Evolutionary conservation across 169 alveolate species (phyloP).

Genomic region (Perkinsus marinus): DNA sequence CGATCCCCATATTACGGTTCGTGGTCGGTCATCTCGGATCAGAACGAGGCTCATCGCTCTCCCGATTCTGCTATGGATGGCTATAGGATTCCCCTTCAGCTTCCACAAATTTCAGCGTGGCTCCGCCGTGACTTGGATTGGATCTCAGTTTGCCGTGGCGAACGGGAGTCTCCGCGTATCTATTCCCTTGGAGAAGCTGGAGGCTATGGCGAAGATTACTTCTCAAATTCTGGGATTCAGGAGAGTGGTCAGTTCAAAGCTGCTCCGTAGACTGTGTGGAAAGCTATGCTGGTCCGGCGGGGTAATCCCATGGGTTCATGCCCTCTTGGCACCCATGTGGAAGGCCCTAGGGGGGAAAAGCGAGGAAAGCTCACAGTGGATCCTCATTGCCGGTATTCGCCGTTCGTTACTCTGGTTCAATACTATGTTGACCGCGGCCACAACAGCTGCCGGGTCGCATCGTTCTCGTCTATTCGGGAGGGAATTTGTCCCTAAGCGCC

Average conservation of each 20-base stretch:
- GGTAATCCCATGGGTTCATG: background rate
- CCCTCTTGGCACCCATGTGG: background rate
- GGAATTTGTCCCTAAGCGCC: background rate
- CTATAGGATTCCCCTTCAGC: background rate
- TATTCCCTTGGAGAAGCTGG: background rate
- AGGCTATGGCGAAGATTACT: background rate
- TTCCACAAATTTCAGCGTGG: background rate
- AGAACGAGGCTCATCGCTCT: background rate
- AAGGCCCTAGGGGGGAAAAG: background rate
- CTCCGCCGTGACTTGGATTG: background rate
- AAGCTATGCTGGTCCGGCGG: background rate
- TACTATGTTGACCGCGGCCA: background rate
- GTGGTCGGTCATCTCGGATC: background rate
- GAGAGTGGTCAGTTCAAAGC: background rate
- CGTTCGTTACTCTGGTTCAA: background rate
- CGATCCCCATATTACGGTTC: background rate
- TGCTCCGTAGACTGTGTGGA: background rate
- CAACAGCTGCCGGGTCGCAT: background rate
- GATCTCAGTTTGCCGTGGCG: background rate
- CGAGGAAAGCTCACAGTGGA: background rate
- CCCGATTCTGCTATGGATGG: background rate
- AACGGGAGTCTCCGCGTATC: background rate
- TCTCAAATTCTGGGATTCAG: background rate
- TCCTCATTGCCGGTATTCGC: background rate
- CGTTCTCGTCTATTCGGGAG: background rate